Base-by-base conservation (phyloP, 495 filamentous ascomycete species). In the Rhypophila decipiens region DNA sequence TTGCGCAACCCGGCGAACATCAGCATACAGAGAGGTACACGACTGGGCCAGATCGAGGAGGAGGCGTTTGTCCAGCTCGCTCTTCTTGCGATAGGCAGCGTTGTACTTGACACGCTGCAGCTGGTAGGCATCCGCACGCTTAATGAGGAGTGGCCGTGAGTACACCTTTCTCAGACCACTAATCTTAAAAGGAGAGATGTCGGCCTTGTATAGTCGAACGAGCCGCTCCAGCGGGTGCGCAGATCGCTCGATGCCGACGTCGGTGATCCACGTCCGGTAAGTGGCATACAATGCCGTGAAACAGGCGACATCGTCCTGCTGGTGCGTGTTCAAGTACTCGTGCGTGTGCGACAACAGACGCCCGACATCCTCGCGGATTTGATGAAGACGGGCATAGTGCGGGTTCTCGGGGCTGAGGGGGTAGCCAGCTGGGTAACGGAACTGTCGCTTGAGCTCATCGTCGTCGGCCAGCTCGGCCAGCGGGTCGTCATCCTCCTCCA, bases 211-310 rank as follows among this genome's bases (percentile, higher is more conserved):
- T 10, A 99, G 77, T 38, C 88, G 78, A 7, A 82, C 79, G 11
- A 96, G 80, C 20, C 94, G 76, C 58, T 99, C 93, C 23, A 99
- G 70, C 9, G 93, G 87, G 61, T 96, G 94, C 5, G 93, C 91
- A 8, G 90, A 95, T 47, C 93, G 74, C 59, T 99, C 93, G 48
- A 96, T 94, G 17, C 94, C 94, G 38, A 97, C 89, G 55, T 99
- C 93, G 7, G 94, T 85, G 57, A 99, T 96, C 88, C 89, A 99
- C n/a, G 85, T 89, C 13, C 86, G 73, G 65, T 95, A 99, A 1
- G 93, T 85, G 20, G 82, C 87, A 63, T 96, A 99, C 10, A 99
- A 63, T 20, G 90, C 79, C 24, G 86, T 94, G 66, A 97, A 99
- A 67, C 89, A 96, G 2, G 87, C 78, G 10, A 99, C 93, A 58